Conservation (phyloP, 169 alveolate species). For the Cryptosporidium parvum region DNA sequence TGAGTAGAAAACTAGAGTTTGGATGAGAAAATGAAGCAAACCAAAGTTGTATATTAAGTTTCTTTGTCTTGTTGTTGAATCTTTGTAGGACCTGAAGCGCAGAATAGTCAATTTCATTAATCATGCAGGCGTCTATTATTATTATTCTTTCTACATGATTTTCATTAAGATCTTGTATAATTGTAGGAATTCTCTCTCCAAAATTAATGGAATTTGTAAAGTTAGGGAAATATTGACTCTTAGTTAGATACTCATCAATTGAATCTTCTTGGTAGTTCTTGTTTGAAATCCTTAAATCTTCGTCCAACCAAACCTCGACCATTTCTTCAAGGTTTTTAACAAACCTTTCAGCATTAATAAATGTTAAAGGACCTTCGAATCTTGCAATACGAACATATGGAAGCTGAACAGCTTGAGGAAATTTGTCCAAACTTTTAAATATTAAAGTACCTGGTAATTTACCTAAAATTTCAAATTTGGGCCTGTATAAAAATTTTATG, state of each 20-base stretch:
- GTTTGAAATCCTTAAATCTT: conserved; percentile 4
- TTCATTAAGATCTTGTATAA: conserved; percentile 51
- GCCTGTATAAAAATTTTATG: conserved; percentile 43
- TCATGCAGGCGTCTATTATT: conserved; percentile 65
- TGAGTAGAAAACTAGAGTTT: conserved; percentile 48
- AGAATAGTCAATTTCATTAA: conserved; percentile 58
- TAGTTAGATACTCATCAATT: conserved; percentile 5
- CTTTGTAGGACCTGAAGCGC: conserved; percentile 39
- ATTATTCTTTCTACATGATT: conserved; percentile 53
- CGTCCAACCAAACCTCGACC: conserved; percentile 46
- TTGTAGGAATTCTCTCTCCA: conserved; percentile 61
- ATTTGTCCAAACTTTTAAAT: conserved; percentile 55
- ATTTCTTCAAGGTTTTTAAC: conserved; percentile 13
- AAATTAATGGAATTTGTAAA: conserved; percentile 31
- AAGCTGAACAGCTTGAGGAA: conserved; percentile 62
- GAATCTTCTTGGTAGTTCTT: not conserved
- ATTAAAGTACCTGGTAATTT: conserved; percentile 62
- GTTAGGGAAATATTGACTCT: conserved; percentile 9
- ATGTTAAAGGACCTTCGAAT: conserved; percentile 67
- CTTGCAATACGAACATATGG: conserved; percentile 57
- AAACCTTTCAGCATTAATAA: conserved; percentile 40
- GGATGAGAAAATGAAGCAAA: conserved; percentile 63
- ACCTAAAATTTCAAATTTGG: conserved; percentile 50
- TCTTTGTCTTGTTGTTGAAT: conserved; percentile 24
- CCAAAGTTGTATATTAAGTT: conserved; percentile 35